These are phyloP conservation scores for Rhododendron ferrugineum DNA, from an alignment of 148 eudicot species.

Conservation along the genomic window DNA sequence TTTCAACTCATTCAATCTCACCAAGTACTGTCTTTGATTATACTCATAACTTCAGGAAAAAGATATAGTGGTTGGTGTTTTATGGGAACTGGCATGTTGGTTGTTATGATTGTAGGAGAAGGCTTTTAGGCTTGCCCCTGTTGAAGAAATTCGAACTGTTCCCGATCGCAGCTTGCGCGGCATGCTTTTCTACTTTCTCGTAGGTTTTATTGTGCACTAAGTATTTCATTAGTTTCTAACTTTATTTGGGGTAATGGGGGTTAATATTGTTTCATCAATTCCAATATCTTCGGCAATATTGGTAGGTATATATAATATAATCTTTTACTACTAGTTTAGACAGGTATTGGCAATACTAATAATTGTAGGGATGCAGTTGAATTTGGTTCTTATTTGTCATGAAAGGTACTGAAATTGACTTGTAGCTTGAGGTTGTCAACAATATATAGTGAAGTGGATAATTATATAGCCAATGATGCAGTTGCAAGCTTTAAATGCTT, in stretches of 20 bases:
- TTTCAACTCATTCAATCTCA: slow-evolving; percentile 71
- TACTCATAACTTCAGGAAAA: background rate
- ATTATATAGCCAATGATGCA: too few relatives aligned
- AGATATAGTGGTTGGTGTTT: background rate
- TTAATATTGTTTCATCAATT: background rate
- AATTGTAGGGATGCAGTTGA: too few relatives aligned
- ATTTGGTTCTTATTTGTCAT: too few relatives aligned
- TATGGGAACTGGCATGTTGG: slow-evolving; percentile 10
- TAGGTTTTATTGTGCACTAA: slow-evolving; percentile 27
- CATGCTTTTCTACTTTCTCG: slow-evolving; percentile 78
- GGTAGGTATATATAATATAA: too few relatives aligned
- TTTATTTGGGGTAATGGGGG: background rate
- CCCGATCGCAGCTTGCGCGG: slow-evolving; percentile 60
- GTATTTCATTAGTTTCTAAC: background rate
- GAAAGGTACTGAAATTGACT: too few relatives aligned
- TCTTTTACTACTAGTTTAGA: too few relatives aligned
- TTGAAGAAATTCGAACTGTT: slow-evolving; percentile 61
- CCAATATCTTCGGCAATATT: too few relatives aligned
- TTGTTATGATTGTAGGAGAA: too few relatives aligned
- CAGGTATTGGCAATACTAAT: too few relatives aligned
- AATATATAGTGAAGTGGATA: too few relatives aligned
- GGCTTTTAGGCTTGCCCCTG: slow-evolving; percentile 58
- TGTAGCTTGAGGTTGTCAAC: too few relatives aligned
- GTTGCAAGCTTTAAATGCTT: too few relatives aligned
- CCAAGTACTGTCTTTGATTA: slow-evolving; percentile 38